A percentile compares a stretch with the other conserved stretches of the same genome.
Conservation (phyloP, 441 rosid genomes). For the Pelargonium fulgidum region DNA sequence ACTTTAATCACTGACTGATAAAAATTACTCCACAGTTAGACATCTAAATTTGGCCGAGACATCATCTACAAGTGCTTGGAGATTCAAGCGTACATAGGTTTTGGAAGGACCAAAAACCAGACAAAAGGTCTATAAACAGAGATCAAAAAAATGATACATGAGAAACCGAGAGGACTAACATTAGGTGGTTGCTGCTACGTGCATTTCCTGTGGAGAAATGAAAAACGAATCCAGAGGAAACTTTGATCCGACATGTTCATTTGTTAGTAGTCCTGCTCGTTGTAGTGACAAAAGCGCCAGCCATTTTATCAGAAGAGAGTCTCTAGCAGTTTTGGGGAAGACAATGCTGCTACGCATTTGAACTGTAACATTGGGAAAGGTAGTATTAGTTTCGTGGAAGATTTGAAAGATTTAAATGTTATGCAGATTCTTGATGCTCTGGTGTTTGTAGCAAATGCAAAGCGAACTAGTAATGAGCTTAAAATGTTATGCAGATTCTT, state of each 20-base stretch:
- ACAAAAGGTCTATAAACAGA: conserved; percentile 4
- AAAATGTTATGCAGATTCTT: too few relatives aligned
- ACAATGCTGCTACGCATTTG: neutral
- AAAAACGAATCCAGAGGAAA: too few relatives aligned
- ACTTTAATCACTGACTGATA: too few relatives aligned
- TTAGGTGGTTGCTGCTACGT: too few relatives aligned
- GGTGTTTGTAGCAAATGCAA: too few relatives aligned
- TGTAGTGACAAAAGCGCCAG: too few relatives aligned
- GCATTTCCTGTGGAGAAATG: too few relatives aligned
- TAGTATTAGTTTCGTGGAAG: too few relatives aligned
- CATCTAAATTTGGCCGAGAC: conserved; percentile 5
- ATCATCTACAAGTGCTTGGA: neutral
- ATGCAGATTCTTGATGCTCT: too few relatives aligned
- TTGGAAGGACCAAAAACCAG: conserved; percentile 4
- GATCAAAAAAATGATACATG: neutral
- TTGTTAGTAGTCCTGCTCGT: neutral
- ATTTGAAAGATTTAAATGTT: too few relatives aligned
- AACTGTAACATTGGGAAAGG: neutral
- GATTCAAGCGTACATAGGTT: neutral
- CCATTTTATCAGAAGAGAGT: conserved; percentile 2
- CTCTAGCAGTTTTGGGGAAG: neutral
- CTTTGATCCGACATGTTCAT: neutral
- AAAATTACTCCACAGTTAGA: neutral
- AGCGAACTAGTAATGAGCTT: too few relatives aligned
- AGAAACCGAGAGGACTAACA: too few relatives aligned